Percentiles rank a stretch among this genome's conserved stretches.
Evolutionary conservation across 2,329 filamentous ascomycete genomes (phyloP).

Genomic region (Colletotrichum melonis): DNA sequence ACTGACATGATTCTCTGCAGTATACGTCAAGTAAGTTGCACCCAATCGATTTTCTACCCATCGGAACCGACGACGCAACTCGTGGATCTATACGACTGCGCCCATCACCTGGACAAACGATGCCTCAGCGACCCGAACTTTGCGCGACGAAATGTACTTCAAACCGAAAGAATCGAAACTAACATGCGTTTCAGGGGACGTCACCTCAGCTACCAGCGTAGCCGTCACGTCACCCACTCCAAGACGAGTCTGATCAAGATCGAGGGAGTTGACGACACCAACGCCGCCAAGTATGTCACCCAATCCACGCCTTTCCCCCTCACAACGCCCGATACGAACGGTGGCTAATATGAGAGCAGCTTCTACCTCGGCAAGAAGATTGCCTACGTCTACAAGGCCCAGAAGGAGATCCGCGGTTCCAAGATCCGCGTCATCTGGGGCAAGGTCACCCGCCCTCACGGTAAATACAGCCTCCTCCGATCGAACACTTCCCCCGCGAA

Average conservation of each 20-base stretch:
- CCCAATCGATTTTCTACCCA: conserved; percentile 29
- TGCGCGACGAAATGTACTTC: not conserved
- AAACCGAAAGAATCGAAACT: conserved; percentile 15
- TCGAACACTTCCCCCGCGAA: not conserved
- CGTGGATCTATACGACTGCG: conserved; percentile 6
- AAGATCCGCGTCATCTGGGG: conserved; percentile 99
- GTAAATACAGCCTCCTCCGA: conserved; percentile 61
- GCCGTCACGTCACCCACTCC: conserved; percentile 90
- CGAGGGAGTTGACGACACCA: conserved; percentile 93
- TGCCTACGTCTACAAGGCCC: conserved; percentile 97
- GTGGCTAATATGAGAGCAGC: conserved; percentile 52
- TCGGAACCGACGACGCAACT: conserved; percentile 12
- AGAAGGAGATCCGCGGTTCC: conserved; percentile 94
- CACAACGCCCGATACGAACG: not conserved
- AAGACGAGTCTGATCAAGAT: conserved; percentile 97
- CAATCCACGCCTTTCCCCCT: not conserved
- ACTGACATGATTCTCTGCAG: conserved; percentile 60
- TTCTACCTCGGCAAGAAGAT: conserved; percentile 99
- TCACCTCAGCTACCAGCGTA: conserved; percentile 97
- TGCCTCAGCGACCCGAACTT: conserved; percentile 2
- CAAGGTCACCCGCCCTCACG: conserved; percentile 96
- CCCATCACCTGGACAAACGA: not conserved
- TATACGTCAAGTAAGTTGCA: conserved; percentile 88
- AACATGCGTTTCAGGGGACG: conserved; percentile 75
- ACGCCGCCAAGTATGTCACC: conserved; percentile 82